Base-by-base conservation (phyloP, 148 eudicot genomes). In the Cornus controversa region DNA sequence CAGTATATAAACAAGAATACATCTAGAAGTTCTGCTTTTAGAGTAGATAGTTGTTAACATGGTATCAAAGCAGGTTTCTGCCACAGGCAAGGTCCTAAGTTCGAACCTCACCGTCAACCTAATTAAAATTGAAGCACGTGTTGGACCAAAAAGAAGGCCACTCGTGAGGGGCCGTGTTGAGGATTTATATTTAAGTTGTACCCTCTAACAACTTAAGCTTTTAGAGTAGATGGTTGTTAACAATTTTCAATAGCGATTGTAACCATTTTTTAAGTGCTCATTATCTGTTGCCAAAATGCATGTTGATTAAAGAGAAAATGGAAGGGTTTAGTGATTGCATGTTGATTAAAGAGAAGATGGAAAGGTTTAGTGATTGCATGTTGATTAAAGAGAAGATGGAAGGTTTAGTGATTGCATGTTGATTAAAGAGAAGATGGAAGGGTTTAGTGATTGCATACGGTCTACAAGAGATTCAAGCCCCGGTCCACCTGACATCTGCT, bases 381-480 rank as follows among this genome's bases (percentile, higher is more conserved):
- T n/a, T n/a, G n/a, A n/a, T 14, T 18, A 60, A 22, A 60, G 26
- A 34, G 6, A 45, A 27, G 14, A 45, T 57, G 50, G n/a, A 34
- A 26, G 73, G 76, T 57, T 60, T 9, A 67, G 47, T 76, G 65
- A 81, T 78, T 60, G 9, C 23, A 60, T 60, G 23, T 4, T 7
- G 24, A 60, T 14, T 18, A 60, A 22, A 60, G 26, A 34, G 6
- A 45, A 27, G 14, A 45, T 57, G 50, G n/a, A 34, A 26, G 62
- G 73, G 76, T 57, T 60, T 9, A 67, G 47, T 76, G 65, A 81
- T 78, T 68, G 37, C 97, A 67, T 92, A 94, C 93, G 95, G 69
- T 92, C 98, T 60, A 91, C 97, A 79, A 94, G 91, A 80, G 89
- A 78, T 84, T 92, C 93, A 57, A 94, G 90, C 81, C 97, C 97